phyloP scores from a whole-genome alignment of 176 grass and related monocot genomes.

The Oryza australiensis region DNA sequence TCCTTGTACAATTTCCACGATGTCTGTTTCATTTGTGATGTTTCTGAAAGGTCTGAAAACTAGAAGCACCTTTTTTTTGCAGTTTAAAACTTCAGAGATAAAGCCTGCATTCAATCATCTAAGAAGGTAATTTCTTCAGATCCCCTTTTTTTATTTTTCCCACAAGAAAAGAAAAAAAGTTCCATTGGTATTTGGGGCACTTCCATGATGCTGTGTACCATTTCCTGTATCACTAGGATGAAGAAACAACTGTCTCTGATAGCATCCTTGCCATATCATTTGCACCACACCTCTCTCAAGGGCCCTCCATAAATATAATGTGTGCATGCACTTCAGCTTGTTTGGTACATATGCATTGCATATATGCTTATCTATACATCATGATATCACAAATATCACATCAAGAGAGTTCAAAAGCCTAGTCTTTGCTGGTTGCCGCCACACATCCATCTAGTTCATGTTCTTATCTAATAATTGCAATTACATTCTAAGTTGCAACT shows the following conservation, averaged over 20 bases:
- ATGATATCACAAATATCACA: not conserved
- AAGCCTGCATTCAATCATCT: not conserved
- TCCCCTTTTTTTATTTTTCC: not conserved
- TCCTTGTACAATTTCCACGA: not conserved
- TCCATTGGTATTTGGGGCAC: not conserved
- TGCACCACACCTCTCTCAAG: not conserved
- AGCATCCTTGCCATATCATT: slow-evolving; percentile 15
- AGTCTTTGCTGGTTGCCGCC: slow-evolving; percentile 9
- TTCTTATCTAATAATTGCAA: slow-evolving; percentile 11
- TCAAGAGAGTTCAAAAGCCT: slow-evolving; percentile 24
- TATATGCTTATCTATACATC: slow-evolving; percentile 9
- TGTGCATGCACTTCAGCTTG: slow-evolving; percentile 6
- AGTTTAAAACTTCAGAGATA: not conserved
- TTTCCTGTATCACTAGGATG: slow-evolving; percentile 4
- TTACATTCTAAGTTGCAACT: not conserved
- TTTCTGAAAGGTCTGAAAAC: not conserved
- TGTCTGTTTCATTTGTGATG: not conserved
- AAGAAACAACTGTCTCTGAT: not conserved
- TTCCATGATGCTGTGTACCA: not conserved
- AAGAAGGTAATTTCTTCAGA: not conserved
- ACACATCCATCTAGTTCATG: not conserved
- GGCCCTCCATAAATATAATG: not conserved
- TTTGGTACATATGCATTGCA: slow-evolving; percentile 17
- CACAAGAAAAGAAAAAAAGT: not conserved
- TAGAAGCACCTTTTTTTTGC: slow-evolving; percentile 7